Percentiles rank a stretch among this genome's conserved stretches.
phyloP scores from a whole-genome alignment of 441 rosid genomes.

The Rhodomyrtus psidioides region DNA sequence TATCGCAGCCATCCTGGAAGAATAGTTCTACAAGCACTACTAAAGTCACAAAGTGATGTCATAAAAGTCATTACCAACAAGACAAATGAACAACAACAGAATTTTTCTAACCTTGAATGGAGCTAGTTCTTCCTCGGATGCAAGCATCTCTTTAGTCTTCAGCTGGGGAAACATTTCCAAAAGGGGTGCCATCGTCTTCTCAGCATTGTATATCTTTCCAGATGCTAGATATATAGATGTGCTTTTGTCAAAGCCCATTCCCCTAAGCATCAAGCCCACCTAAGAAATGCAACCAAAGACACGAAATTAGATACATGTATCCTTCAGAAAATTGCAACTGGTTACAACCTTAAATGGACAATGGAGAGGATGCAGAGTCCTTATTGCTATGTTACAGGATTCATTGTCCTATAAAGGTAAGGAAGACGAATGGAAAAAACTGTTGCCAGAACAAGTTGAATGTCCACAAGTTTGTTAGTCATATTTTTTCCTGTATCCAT shows the following conservation, averaged over 20 bases:
- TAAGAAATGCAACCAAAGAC: conserved; percentile 19
- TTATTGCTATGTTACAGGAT: background rate
- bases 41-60: conserved; percentile 20
- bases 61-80: background rate
- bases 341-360: background rate
- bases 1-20: conserved; percentile 99
- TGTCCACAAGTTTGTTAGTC: background rate
- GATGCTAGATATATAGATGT: conserved; percentile 90
- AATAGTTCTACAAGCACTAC: conserved; percentile 67
- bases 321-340: background rate
- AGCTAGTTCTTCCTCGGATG: conserved; percentile 84
- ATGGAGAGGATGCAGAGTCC: background rate
- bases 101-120: conserved; percentile 58
- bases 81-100: background rate
- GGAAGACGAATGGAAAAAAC: background rate
- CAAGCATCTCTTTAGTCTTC: conserved; percentile 86
- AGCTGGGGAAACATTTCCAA: conserved; percentile 96
- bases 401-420: background rate
- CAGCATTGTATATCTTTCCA: conserved; percentile 86
- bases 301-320: background rate
- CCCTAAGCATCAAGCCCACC: conserved; percentile 99
- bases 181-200: conserved; percentile 89
- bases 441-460: background rate
- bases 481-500: background rate
- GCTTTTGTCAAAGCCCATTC: conserved; percentile 95